phyloP scores from a whole-genome alignment of 1,139 yeast species.

The Saccharomyces hybrid region DNA sequence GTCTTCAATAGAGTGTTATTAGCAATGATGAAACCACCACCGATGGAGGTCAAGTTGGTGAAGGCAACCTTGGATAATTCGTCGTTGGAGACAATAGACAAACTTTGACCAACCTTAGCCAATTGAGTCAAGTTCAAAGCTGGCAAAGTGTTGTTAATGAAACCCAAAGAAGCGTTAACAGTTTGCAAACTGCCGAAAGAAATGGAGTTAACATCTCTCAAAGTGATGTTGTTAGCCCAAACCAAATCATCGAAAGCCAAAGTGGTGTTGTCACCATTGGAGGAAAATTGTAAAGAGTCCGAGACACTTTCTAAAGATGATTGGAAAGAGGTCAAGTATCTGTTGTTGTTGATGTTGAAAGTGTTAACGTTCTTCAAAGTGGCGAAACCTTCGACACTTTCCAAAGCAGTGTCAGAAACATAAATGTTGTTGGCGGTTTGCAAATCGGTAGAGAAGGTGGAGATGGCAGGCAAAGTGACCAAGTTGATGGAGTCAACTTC shows the following conservation, averaged over 20 bases:
- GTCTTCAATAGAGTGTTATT: conserved; percentile 67
- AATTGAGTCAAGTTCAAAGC: conserved; percentile 52
- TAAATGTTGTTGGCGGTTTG: conserved; percentile 63
- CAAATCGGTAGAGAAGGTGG: conserved; percentile 62
- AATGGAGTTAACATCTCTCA: conserved; percentile 71
- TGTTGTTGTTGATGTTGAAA: conserved; percentile 87
- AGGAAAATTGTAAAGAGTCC: conserved; percentile 67
- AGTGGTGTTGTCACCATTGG: conserved; percentile 71
- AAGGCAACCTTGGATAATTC: conserved; percentile 64
- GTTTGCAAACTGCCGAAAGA: conserved; percentile 59
- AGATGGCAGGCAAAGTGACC: conserved; percentile 79
- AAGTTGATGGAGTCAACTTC: conserved; percentile 76
- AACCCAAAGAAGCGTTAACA: conserved; percentile 75
- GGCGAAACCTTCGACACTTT: conserved; percentile 67
- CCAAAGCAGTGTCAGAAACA: conserved; percentile 83
- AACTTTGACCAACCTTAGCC: conserved; percentile 66
- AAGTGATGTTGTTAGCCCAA: conserved; percentile 80
- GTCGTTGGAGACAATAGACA: conserved; percentile 66
- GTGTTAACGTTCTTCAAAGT: conserved; percentile 62
- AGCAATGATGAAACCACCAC: conserved; percentile 84
- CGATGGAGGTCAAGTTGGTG: conserved; percentile 59
- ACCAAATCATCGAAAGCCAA: conserved; percentile 61
- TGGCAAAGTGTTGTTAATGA: conserved; percentile 58
- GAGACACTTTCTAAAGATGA: conserved; percentile 71
- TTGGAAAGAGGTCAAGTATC: conserved; percentile 58